A percentile compares a stretch with the other conserved stretches of the same genome.
These are phyloP conservation scores for Rhodotorula glutinis DNA, from an alignment of 1,284 basidiomycete genomes.

Conservation along the genomic window DNA sequence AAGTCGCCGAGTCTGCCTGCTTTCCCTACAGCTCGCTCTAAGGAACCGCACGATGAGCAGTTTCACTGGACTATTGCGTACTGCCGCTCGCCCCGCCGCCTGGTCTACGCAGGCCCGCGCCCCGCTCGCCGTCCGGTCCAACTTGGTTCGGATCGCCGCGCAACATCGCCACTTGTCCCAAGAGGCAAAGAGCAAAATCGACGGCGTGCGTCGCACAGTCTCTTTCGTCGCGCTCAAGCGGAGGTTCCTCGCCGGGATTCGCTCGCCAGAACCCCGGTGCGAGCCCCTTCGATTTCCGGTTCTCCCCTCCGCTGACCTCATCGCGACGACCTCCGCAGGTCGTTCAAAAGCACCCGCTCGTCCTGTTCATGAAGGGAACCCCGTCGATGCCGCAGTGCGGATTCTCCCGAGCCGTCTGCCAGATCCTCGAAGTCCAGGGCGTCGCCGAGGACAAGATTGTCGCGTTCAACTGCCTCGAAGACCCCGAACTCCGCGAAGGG, in stretches of 20 bases:
- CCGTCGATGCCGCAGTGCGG: constrained; percentile 71
- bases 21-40: too few relatives aligned
- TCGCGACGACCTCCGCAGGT: constrained; percentile 51
- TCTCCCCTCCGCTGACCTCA: neutral
- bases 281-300: too few relatives aligned
- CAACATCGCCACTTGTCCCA: constrained; percentile 49
- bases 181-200: constrained; percentile 53
- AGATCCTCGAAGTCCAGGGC: constrained; percentile 83
- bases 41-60: neutral
- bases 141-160: constrained; percentile 22
- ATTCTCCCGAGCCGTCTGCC: constrained; percentile 88
- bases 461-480: constrained; percentile 78
- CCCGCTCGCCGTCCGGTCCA: constrained; percentile 9
- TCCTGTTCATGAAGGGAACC: constrained; percentile 91
- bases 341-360: constrained; percentile 68
- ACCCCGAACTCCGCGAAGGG: constrained; percentile 71
- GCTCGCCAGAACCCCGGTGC: too few relatives aligned
- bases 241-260: too few relatives aligned
- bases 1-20: too few relatives aligned
- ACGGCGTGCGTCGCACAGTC: constrained; percentile 46
- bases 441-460: constrained; percentile 72
- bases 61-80: constrained; percentile 2
- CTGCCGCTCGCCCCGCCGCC: constrained; percentile 3
- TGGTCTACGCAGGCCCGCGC: neutral
- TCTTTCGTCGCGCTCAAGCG: too few relatives aligned